These are phyloP conservation scores for Liquidambar formosana DNA, from an alignment of 164 flowering plant species.

Conservation along the genomic window DNA sequence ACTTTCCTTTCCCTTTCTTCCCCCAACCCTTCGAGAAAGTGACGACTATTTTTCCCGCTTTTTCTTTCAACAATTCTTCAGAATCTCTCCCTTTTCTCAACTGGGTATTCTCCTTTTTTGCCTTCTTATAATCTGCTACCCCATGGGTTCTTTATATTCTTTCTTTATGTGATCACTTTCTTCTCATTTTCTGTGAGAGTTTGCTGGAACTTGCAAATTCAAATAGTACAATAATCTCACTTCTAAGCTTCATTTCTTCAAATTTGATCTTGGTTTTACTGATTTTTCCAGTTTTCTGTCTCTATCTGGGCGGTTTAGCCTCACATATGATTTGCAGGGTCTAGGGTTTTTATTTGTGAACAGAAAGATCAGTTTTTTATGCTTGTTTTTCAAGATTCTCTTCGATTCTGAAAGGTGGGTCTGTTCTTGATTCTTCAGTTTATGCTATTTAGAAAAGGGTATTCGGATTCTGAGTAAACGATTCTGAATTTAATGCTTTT, in stretches of 20 bases:
- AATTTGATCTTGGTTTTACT: slow-evolving; percentile 11
- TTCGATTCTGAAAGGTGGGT: slow-evolving; percentile 23
- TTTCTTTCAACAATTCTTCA: background rate
- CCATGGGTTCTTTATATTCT: slow-evolving; percentile 3
- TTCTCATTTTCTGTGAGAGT: too few relatives aligned
- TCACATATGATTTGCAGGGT: background rate
- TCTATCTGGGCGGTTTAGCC: background rate
- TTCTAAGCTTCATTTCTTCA: background rate
- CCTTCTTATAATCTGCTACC: background rate
- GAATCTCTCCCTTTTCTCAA: slow-evolving; percentile 3
- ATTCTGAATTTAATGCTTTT: slow-evolving; percentile 24
- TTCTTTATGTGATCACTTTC: background rate
- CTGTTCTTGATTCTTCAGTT: slow-evolving; percentile 25
- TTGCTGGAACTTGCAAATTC: background rate
- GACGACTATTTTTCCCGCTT: slow-evolving; percentile 1
- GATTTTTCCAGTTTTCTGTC: background rate
- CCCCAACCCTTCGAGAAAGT: background rate
- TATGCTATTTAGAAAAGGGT: slow-evolving; percentile 16
- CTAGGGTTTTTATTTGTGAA: slow-evolving; percentile 4
- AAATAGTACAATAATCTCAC: background rate
- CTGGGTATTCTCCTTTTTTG: slow-evolving; percentile 2
- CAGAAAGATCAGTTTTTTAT: background rate
- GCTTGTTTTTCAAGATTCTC: slow-evolving; percentile 20
- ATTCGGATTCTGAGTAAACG: slow-evolving; percentile 35
- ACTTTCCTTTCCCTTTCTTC: slow-evolving; percentile 2